phyloP scores from a whole-genome alignment of 2,329 filamentous ascomycete genomes.

The Fusarium siculi region DNA sequence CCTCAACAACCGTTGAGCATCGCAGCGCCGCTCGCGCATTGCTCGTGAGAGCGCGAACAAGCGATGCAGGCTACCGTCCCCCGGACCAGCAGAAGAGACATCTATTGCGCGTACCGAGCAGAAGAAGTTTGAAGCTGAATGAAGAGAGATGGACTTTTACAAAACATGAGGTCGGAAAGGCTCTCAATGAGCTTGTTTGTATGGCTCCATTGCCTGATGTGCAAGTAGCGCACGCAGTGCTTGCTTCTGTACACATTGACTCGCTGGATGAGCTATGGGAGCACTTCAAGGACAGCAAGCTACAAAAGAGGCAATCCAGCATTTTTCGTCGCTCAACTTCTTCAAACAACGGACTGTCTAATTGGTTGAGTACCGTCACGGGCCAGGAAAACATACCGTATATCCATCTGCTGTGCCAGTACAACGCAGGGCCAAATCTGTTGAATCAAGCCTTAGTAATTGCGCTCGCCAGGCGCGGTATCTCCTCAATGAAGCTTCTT shows the following conservation, averaged over 20 bases:
- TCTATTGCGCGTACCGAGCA: background rate
- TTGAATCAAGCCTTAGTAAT: background rate
- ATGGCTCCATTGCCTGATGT: background rate
- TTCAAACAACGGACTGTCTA: background rate
- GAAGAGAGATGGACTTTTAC: conserved; percentile 12
- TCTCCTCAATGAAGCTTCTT: background rate
- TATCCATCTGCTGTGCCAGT: background rate
- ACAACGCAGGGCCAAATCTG: background rate
- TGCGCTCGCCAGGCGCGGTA: background rate
- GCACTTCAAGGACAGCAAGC: conserved; percentile 6
- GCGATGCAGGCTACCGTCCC: background rate
- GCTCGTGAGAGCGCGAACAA: conserved; percentile 1
- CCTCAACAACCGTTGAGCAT: background rate
- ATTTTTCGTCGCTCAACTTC: background rate
- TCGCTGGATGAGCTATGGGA: conserved; percentile 21
- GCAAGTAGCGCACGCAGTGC: conserved; percentile 15
- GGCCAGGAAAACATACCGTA: background rate
- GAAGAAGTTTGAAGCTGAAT: background rate
- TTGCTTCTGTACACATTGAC: background rate
- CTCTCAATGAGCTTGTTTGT: background rate
- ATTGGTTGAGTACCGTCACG: background rate
- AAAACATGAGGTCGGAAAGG: conserved; percentile 20
- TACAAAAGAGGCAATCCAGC: conserved; percentile 9
- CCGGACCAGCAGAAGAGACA: conserved; percentile 11
- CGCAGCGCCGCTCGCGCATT: background rate